Evolutionary conservation across 176 grass and related monocot species (phyloP).

Genomic region (Cenchrus americanus): DNA sequence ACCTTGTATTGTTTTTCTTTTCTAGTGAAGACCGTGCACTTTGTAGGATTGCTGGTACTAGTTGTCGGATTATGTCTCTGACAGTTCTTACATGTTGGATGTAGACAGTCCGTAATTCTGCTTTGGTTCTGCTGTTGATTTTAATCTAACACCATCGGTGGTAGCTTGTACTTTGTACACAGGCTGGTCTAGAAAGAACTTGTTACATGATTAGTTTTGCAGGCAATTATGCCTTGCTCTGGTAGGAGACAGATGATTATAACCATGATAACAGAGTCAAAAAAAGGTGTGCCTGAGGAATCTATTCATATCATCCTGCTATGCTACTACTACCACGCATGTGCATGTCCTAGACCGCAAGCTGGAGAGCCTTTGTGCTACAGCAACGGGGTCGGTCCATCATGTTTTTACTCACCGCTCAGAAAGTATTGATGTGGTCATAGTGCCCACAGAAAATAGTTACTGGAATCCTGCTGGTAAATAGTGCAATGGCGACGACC

Average conservation of each 20-base stretch:
- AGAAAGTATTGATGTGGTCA: background rate
- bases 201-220: constrained; percentile 17
- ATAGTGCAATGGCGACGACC: background rate
- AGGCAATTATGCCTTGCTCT: constrained; percentile 25
- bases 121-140: background rate
- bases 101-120: background rate
- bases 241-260: constrained; percentile 25
- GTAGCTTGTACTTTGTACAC: constrained; percentile 1
- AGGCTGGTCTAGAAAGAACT: background rate
- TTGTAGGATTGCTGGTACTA: background rate
- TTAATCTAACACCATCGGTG: background rate
- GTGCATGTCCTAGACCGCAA: constrained; percentile 19
- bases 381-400: background rate
- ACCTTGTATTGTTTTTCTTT: background rate
- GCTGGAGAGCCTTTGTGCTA: background rate
- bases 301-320: constrained; percentile 16
- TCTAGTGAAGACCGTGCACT: background rate
- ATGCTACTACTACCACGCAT: background rate
- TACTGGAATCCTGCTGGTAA: background rate
- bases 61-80: background rate
- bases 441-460: background rate
- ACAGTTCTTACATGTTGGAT: background rate
- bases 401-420: background rate
- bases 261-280: constrained; percentile 1
- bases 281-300: constrained; percentile 2